phyloP scores from a whole-genome alignment of 768 basidiomycete species.

The Chalciporus chontae region DNA sequence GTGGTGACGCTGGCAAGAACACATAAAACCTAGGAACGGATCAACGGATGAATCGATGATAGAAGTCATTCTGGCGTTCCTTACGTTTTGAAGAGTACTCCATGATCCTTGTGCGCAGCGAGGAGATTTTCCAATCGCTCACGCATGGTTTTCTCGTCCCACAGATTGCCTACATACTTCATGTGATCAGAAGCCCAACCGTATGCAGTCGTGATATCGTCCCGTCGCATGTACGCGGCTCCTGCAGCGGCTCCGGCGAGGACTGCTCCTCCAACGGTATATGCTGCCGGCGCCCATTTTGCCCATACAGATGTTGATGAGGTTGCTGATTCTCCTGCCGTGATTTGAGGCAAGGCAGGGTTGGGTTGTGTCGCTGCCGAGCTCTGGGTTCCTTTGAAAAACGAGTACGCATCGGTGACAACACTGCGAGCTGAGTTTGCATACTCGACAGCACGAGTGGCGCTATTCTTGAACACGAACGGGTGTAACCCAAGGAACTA shows the following conservation, averaged over 20 bases:
- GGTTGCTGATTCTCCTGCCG: conserved; percentile 24
- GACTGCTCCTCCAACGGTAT: conserved; percentile 68
- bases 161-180: conserved; percentile 82
- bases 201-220: conserved; percentile 68
- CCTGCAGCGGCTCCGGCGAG: conserved; percentile 83
- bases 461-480: conserved; percentile 76
- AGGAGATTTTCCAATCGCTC: conserved; percentile 61
- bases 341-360: conserved; percentile 29
- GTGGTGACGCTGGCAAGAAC: conserved; percentile 65
- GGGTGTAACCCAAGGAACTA: conserved; percentile 90
- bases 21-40: conserved; percentile 67
- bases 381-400: conserved; percentile 47
- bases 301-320: conserved; percentile 42
- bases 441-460: conserved; percentile 71
- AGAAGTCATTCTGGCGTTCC: conserved; percentile 25
- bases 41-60: not conserved
- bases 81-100: conserved; percentile 71
- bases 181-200: conserved; percentile 83
- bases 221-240: conserved; percentile 77
- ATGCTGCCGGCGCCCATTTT: conserved; percentile 68
- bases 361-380: conserved; percentile 23
- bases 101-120: conserved; percentile 54
- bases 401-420: conserved; percentile 57
- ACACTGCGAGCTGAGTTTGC: conserved; percentile 62
- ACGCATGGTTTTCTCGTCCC: conserved; percentile 68